Percentiles rank a stretch among this genome's conserved stretches.
Evolutionary conservation across 2,329 filamentous ascomycete species (phyloP).

Genomic region (Mycogone perniciosa): DNA sequence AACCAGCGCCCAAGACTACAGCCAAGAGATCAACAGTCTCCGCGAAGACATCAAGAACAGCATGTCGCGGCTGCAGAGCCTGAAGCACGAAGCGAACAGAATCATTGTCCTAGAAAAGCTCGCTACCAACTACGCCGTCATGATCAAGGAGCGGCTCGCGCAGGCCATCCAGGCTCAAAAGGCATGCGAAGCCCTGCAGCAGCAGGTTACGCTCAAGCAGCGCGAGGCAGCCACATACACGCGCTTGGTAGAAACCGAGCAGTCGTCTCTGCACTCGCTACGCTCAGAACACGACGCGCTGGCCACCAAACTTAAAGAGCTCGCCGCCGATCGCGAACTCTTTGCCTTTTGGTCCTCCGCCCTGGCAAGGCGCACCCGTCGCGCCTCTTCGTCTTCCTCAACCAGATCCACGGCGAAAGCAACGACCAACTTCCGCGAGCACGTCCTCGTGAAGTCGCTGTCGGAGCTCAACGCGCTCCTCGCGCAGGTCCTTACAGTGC

Average conservation of each 20-base stretch:
- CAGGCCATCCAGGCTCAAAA: not conserved
- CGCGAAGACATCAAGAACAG: conserved; percentile 3
- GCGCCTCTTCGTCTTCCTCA: conserved; percentile 12
- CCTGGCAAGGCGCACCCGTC: conserved; percentile 11
- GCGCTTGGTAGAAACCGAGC: not conserved
- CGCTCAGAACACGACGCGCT: not conserved
- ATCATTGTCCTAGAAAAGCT: not conserved
- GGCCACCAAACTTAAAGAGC: not conserved
- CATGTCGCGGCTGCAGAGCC: not conserved
- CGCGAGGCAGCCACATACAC: conserved; percentile 4
- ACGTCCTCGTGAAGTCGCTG: conserved; percentile 14
- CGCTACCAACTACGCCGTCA: not conserved
- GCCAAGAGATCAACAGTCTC: conserved; percentile 6
- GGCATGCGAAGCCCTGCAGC: conserved; percentile 3
- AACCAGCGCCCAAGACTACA: not conserved
- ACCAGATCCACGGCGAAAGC: not conserved
- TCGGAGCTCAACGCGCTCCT: conserved; percentile 16
- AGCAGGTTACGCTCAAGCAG: conserved; percentile 9
- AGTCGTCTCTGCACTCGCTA: not conserved
- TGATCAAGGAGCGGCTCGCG: not conserved
- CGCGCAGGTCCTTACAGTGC: conserved; percentile 11
- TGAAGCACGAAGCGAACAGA: conserved; percentile 6
- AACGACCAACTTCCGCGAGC: conserved; percentile 15
- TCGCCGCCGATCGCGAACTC: conserved; percentile 14
- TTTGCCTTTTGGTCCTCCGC: conserved; percentile 17